Evolutionary conservation across 257 asterid species (phyloP).

Genomic region (Petunia secreta): DNA sequence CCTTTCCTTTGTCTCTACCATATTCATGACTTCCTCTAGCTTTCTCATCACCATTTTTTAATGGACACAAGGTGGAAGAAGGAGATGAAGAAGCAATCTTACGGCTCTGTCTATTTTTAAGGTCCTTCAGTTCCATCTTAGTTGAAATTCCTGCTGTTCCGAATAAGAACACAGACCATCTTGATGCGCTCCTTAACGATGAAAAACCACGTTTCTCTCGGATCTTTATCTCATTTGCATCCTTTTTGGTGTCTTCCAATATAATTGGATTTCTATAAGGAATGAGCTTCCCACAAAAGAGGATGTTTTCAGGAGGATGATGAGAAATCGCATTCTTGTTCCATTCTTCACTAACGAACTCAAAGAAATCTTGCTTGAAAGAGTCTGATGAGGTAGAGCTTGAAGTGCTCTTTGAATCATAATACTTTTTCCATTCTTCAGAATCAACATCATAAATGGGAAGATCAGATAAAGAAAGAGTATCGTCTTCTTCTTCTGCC

Average conservation of each 20-base stretch:
- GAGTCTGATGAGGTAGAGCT: slow-evolving; percentile 45
- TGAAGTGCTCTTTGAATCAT: slow-evolving; percentile 23
- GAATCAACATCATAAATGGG: slow-evolving; percentile 45
- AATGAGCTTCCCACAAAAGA: slow-evolving; percentile 71
- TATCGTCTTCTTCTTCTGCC: slow-evolving; percentile 54
- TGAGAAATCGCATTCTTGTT: neutral
- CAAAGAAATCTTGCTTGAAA: slow-evolving; percentile 37
- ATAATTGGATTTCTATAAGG: slow-evolving; percentile 37
- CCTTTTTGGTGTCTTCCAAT: slow-evolving; percentile 21
- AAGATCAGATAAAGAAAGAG: slow-evolving; percentile 71
- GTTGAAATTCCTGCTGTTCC: slow-evolving; percentile 55
- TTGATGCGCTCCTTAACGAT: slow-evolving; percentile 33
- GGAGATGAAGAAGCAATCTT: slow-evolving; percentile 23
- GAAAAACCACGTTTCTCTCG: neutral
- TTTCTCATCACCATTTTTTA: too few relatives aligned
- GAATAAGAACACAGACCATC: slow-evolving; percentile 55
- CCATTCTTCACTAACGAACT: slow-evolving; percentile 44
- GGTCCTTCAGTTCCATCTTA: slow-evolving; percentile 54
- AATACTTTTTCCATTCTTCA: slow-evolving; percentile 29
- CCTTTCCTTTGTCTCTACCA: too few relatives aligned
- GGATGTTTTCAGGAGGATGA: slow-evolving; percentile 40
- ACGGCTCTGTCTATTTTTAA: slow-evolving; percentile 64
- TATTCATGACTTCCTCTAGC: too few relatives aligned
- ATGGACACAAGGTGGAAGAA: too few relatives aligned
- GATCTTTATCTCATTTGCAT: slow-evolving; percentile 2